Evolutionary conservation across 2,329 filamentous ascomycete genomes (phyloP).

Genomic region (Penicillium sp.): DNA sequence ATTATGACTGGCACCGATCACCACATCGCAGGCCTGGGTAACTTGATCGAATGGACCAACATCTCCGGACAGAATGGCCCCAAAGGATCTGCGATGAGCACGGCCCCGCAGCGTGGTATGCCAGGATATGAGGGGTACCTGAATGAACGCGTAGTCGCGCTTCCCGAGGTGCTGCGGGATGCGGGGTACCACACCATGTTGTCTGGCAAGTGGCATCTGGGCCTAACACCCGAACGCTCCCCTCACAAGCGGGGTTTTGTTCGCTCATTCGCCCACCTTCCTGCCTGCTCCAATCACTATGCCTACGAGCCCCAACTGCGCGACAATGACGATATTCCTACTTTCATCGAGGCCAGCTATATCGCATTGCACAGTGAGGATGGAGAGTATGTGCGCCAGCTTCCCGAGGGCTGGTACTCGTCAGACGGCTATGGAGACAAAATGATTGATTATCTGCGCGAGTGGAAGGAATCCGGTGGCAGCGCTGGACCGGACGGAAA

Average conservation of each 20-base stretch:
- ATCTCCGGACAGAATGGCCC: constrained; percentile 55
- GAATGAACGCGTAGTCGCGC: constrained; percentile 33
- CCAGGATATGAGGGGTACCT: constrained; percentile 40
- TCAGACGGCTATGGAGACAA: constrained; percentile 55
- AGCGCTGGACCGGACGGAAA: constrained; percentile 19
- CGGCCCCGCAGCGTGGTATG: constrained; percentile 56
- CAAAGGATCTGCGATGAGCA: constrained; percentile 52
- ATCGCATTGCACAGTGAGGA: constrained; percentile 50
- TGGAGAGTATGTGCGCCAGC: constrained; percentile 44
- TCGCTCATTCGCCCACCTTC: constrained; percentile 59
- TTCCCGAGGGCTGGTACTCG: constrained; percentile 56
- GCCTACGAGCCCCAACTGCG: constrained; percentile 51
- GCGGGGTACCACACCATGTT: constrained; percentile 37
- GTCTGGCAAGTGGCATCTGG: constrained; percentile 42
- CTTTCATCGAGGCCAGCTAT: constrained; percentile 42
- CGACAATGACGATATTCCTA: constrained; percentile 42
- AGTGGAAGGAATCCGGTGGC: constrained; percentile 44
- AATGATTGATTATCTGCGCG: constrained; percentile 53
- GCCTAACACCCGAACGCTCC: constrained; percentile 51
- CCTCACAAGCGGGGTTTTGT: constrained; percentile 61
- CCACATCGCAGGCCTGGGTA: constrained; percentile 56
- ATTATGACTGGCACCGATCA: constrained; percentile 66
- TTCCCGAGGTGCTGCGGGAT: constrained; percentile 37
- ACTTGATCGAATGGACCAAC: constrained; percentile 60
- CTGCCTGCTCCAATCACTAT: constrained; percentile 61